phyloP scores from a whole-genome alignment of 2,329 filamentous ascomycete species.

The Talaromyces marneffei region DNA sequence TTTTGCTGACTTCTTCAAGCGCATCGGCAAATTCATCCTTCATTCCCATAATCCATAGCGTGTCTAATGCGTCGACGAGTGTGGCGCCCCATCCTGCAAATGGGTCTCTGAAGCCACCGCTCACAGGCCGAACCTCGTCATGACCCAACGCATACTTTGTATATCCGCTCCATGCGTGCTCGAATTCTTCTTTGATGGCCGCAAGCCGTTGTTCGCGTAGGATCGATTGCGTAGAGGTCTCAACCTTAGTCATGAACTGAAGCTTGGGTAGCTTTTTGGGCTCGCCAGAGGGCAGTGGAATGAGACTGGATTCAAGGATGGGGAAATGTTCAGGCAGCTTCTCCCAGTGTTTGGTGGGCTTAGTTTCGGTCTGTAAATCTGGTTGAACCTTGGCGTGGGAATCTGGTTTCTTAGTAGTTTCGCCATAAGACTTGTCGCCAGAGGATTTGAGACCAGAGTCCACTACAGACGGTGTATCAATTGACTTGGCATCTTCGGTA shows the following conservation, averaged over 20 bases:
- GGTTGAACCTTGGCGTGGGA: conserved; percentile 31
- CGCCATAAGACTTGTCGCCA: not conserved
- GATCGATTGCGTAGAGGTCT: conserved; percentile 55
- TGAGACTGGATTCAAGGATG: conserved; percentile 62
- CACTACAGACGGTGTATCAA: not conserved
- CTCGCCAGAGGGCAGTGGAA: conserved; percentile 66
- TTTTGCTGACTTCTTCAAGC: conserved; percentile 60
- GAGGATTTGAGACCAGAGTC: conserved; percentile 8
- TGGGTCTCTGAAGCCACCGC: conserved; percentile 63
- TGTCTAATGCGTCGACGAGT: conserved; percentile 74
- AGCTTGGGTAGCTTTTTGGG: conserved; percentile 68
- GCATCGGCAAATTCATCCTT: conserved; percentile 75
- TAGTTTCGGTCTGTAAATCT: conserved; percentile 22
- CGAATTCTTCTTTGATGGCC: conserved; percentile 66
- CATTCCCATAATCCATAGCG: conserved; percentile 80
- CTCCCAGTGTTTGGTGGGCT: conserved; percentile 59
- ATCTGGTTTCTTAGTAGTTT: conserved; percentile 22
- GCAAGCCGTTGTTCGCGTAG: conserved; percentile 60
- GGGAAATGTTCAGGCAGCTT: conserved; percentile 74
- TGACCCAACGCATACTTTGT: conserved; percentile 73
- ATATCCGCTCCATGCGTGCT: conserved; percentile 78
- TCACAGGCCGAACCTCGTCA: conserved; percentile 75
- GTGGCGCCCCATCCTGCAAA: conserved; percentile 93
- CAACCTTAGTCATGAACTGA: conserved; percentile 64
- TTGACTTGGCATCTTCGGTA: not conserved